These are phyloP conservation scores for Trametes versicolor DNA, from an alignment of 1,284 basidiomycete genomes.

Conservation along the genomic window DNA sequence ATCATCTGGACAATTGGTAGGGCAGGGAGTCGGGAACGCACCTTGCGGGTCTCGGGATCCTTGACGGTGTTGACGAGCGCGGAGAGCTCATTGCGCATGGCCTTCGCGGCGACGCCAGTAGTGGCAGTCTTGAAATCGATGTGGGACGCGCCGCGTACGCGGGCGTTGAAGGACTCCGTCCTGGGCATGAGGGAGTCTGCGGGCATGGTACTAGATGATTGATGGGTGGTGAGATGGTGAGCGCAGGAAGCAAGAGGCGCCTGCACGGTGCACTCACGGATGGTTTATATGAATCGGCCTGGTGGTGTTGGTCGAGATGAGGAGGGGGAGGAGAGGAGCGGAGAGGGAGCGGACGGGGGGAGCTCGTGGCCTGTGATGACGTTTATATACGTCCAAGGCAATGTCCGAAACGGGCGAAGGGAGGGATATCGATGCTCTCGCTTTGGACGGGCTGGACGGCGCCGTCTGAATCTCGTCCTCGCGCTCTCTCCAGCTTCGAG, in stretches of 20 bases:
- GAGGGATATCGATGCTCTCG: slow-evolving; percentile 32
- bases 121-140: slow-evolving; percentile 98
- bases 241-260: slow-evolving; percentile 21
- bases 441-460: slow-evolving; percentile 23
- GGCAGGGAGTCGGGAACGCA: slow-evolving; percentile 47
- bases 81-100: slow-evolving; percentile 99
- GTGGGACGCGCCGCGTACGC: slow-evolving; percentile 73
- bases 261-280: slow-evolving; percentile 42
- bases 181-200: slow-evolving; percentile 64
- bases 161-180: slow-evolving; percentile 69
- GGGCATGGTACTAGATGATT: slow-evolving; percentile 51
- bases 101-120: slow-evolving; percentile 96
- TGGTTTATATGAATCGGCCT: slow-evolving; percentile 66
- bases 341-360: slow-evolving; percentile 56
- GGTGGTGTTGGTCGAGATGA: slow-evolving; percentile 73
- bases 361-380: slow-evolving; percentile 66
- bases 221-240: slow-evolving; percentile 10
- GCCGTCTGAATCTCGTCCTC: slow-evolving; percentile 18
- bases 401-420: slow-evolving; percentile 40
- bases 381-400: slow-evolving; percentile 49
- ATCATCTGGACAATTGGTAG: slow-evolving; percentile 24
- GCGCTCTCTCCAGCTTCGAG: background rate
- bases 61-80: slow-evolving; percentile 88
- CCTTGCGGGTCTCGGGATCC: slow-evolving; percentile 86
- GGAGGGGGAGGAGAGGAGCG: slow-evolving; percentile 61